Evolutionary conservation across 192 early-diverging fungal species (phyloP), one percentile per base, ranked within the genome.

Genomic region (Globomyces pollinis-pini): DNA sequence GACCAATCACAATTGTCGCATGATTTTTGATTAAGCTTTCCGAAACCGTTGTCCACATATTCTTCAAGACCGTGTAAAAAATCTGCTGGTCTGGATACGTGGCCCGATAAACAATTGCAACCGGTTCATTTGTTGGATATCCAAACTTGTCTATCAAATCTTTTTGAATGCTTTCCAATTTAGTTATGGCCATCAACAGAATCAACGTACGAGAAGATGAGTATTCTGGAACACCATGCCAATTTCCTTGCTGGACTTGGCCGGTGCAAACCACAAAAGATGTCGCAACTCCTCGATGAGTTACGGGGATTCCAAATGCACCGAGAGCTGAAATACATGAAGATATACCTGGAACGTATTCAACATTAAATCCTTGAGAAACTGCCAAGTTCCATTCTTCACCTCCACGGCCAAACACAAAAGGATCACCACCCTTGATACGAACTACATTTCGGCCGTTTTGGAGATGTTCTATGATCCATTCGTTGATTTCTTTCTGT

Each of bases 401-500:
- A 33, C 81, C 86, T 20, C 90, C 90, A 16, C 90, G 79, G 12
- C 91, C 90, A 57, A 90, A 93, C 23, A 93, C 76, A 60, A 91
- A 86, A 20, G 91, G 90, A 57, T 93, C 90, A 24, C 91, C 91
- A 41, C 87, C 81, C 74, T 93, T 91, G 34, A 96, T 68, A 16
- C 93, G 75, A 50, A 88, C 88, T 1, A 96, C 91, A 3, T 63
- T 65, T 56, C 75, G 70, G 18, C 85, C 86, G 21, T 12, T 24
- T 3, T 64, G 54, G n/a, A 92, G 66, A 23, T 83, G 86, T 36
- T 81, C 76, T 4, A 91, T 74, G 39, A 80, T 85, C 74, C 86
- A 86, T 18, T 69, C 70, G 59, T 88, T 72, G 54, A 89, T 73
- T 39, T 89, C 85, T 36, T 86, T 75, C 61, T 92, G 90, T 28